Evolutionary conservation across 2,329 filamentous ascomycete species (phyloP).

Genomic region (Zymoseptoria ardabiliae): DNA sequence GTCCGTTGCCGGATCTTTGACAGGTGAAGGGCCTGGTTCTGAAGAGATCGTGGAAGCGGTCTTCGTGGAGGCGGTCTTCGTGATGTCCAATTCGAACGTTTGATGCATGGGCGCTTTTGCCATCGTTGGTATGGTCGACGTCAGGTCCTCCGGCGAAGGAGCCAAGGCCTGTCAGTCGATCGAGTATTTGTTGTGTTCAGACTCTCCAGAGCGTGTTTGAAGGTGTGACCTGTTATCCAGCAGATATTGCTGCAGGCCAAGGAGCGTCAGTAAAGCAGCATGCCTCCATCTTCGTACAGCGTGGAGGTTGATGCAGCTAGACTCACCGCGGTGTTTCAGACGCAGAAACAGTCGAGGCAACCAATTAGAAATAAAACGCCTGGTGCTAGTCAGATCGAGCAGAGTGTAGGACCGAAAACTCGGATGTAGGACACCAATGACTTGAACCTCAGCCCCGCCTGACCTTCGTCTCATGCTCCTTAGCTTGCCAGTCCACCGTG

Average conservation of each 20-base stretch:
- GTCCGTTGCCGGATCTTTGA: background rate
- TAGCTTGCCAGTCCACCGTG: background rate
- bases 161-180: background rate
- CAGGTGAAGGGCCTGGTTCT: too few relatives aligned
- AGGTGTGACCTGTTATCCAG: background rate
- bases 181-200: background rate
- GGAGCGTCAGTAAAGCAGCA: background rate
- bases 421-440: too few relatives aligned
- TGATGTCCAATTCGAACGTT: constrained; percentile 1
- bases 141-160: background rate
- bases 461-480: background rate
- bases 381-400: too few relatives aligned
- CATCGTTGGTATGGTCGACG: constrained; percentile 3
- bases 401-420: too few relatives aligned
- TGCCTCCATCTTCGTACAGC: too few relatives aligned
- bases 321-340: too few relatives aligned
- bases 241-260: background rate
- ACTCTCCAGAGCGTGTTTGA: background rate
- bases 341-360: too few relatives aligned
- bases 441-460: too few relatives aligned
- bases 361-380: too few relatives aligned
- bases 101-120: constrained; percentile 1
- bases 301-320: too few relatives aligned
- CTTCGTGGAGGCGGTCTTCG: background rate
- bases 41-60: too few relatives aligned